Conservation (phyloP, 1,284 basidiomycete genomes). For the Apiotrichum mycotoxinovorans region DNA sequence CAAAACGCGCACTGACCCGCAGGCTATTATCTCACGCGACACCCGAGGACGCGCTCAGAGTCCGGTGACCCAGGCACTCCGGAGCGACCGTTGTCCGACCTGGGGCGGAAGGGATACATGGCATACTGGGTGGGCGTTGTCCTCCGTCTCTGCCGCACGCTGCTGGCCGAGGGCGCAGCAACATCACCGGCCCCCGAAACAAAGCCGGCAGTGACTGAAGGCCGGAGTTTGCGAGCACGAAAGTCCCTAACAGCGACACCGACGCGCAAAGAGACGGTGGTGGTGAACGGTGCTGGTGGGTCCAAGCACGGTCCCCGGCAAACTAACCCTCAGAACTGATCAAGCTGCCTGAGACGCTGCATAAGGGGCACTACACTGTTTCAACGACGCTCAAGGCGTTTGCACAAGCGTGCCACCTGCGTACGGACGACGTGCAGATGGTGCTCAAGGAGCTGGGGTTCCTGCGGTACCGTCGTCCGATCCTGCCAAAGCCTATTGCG, state of each 20-base stretch:
- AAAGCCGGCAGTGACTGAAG: slow-evolving; percentile 5
- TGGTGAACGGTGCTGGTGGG: slow-evolving; percentile 26
- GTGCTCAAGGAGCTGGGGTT: slow-evolving; percentile 83
- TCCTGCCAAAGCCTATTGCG: slow-evolving; percentile 15
- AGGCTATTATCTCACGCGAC: slow-evolving; percentile 88
- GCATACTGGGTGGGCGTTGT: slow-evolving; percentile 86
- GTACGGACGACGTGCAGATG: slow-evolving; percentile 80
- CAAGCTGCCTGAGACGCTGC: slow-evolving; percentile 2
- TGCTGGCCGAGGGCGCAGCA: slow-evolving; percentile 25
- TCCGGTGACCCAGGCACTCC: slow-evolving; percentile 82
- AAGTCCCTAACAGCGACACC: slow-evolving; percentile 5
- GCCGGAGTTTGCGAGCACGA: slow-evolving; percentile 21
- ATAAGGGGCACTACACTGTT: slow-evolving; percentile 50
- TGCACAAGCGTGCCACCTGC: slow-evolving; percentile 72
- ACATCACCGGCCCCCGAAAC: not conserved
- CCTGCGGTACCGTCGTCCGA: slow-evolving; percentile 52
- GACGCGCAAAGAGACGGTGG: slow-evolving; percentile 10
- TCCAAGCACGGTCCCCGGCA: slow-evolving; percentile 9
- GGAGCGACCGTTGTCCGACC: slow-evolving; percentile 88
- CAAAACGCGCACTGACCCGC: not conserved
- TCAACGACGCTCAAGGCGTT: slow-evolving; percentile 67
- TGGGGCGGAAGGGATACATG: slow-evolving; percentile 86
- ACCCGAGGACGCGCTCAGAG: slow-evolving; percentile 40
- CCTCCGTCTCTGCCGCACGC: slow-evolving; percentile 71
- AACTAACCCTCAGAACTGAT: slow-evolving; percentile 7